phyloP scores from a whole-genome alignment of 345 rosid genomes.

The Hibiscus mutabilis region DNA sequence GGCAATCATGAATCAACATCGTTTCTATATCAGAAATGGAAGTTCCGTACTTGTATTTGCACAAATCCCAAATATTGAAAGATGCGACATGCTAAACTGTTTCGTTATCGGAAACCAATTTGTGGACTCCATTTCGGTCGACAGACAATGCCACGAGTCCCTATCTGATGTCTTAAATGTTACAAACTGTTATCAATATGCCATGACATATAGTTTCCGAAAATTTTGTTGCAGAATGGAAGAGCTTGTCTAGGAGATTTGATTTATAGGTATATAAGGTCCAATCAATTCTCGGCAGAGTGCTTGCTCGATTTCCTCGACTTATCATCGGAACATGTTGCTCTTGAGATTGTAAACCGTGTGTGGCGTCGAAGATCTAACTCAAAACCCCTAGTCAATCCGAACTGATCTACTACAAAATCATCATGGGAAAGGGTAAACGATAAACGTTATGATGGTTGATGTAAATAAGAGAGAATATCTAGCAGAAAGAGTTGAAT shows the following conservation, averaged over 20 bases:
- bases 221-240: no score
- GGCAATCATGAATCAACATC: no score
- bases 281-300: slow-evolving; percentile 65
- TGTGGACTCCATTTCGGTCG: no score
- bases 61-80: no score
- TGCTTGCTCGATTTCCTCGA: slow-evolving; percentile 83
- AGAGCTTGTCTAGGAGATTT: slow-evolving; percentile 26
- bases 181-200: no score
- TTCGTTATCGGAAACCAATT: no score
- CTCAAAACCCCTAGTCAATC: slow-evolving; percentile 38
- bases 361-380: slow-evolving; percentile 73
- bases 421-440: slow-evolving; percentile 87
- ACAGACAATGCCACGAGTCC: no score
- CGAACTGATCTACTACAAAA: slow-evolving; percentile 47
- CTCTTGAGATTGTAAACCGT: slow-evolving; percentile 80
- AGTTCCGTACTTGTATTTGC: no score
- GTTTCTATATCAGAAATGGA: no score
- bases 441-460: slow-evolving; percentile 73
- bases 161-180: no score
- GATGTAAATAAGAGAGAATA: slow-evolving; percentile 78
- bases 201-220: no score
- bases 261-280: slow-evolving; percentile 65
- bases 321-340: slow-evolving; percentile 73
- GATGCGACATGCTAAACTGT: no score
- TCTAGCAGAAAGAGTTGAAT: slow-evolving; percentile 83